These are phyloP conservation scores for Olyra latifolia DNA, from an alignment of 176 grass and related monocot genomes.

Conservation along the genomic window DNA sequence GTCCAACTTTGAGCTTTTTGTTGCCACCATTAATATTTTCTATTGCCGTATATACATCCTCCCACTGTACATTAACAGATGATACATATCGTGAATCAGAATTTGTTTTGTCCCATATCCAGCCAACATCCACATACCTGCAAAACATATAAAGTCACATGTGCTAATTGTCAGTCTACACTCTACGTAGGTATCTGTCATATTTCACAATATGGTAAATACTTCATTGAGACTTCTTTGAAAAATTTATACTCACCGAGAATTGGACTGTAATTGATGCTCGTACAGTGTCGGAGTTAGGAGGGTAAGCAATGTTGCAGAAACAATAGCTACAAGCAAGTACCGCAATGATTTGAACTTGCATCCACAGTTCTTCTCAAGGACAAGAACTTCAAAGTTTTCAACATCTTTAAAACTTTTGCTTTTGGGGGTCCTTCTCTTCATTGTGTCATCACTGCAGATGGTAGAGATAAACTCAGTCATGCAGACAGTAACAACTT, in stretches of 20 bases:
- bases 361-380: conserved; percentile 62
- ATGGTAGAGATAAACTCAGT: conserved; percentile 34
- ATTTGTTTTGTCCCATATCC: conserved; percentile 71
- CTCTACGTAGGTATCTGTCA: background rate
- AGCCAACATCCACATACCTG: conserved; percentile 81
- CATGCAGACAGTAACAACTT: background rate
- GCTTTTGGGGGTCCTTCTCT: conserved; percentile 60
- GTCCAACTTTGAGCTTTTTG: conserved; percentile 54
- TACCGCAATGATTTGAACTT: conserved; percentile 77
- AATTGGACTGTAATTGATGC: conserved; percentile 51
- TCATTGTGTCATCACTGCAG: conserved; percentile 63
- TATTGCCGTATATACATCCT: conserved; percentile 47
- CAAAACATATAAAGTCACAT: conserved; percentile 25
- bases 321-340: conserved; percentile 66
- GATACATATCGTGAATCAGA: conserved; percentile 70
- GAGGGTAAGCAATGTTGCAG: conserved; percentile 68
- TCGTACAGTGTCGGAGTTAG: conserved; percentile 67
- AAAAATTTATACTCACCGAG: conserved; percentile 43
- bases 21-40: conserved; percentile 28
- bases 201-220: background rate
- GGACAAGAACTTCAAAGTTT: conserved; percentile 64
- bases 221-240: conserved; percentile 2
- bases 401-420: conserved; percentile 73
- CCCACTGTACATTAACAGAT: conserved; percentile 56
- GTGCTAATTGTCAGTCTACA: background rate